Evolutionary conservation across 2,329 filamentous ascomycete species (phyloP).

Genomic region (Fusarium longipes): DNA sequence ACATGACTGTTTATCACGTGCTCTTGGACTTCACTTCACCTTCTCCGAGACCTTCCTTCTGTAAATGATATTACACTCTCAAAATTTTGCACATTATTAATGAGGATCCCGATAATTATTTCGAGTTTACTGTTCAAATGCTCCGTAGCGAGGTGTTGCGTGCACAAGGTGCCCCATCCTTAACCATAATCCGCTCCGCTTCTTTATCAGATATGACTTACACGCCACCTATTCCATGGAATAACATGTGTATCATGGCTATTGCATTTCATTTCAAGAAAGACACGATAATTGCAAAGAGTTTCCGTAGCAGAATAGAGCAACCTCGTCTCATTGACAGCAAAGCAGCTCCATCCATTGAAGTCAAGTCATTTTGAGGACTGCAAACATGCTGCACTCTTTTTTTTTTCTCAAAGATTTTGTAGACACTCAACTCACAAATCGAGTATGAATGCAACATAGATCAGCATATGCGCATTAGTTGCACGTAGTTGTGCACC

Average conservation of each 20-base stretch:
- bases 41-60: conserved; percentile 2
- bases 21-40: background rate
- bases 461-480: background rate
- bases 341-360: background rate
- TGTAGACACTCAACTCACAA: background rate
- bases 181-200: background rate
- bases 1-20: conserved; percentile 19
- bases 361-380: background rate
- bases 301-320: background rate
- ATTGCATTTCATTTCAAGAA: background rate
- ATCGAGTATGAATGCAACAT: background rate
- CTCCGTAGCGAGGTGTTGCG: background rate
- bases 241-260: background rate
- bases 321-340: background rate
- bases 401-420: background rate
- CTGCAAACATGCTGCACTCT: background rate
- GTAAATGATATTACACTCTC: background rate
- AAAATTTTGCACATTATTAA: background rate
- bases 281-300: background rate
- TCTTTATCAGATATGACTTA: conserved; percentile 5
- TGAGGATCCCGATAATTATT: background rate
- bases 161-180: background rate
- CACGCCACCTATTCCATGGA: background rate
- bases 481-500: background rate
- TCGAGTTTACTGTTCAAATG: accelerated